Evolutionary conservation across 1,284 basidiomycete genomes (phyloP).

Genomic region (Papiliotrema terrestris): DNA sequence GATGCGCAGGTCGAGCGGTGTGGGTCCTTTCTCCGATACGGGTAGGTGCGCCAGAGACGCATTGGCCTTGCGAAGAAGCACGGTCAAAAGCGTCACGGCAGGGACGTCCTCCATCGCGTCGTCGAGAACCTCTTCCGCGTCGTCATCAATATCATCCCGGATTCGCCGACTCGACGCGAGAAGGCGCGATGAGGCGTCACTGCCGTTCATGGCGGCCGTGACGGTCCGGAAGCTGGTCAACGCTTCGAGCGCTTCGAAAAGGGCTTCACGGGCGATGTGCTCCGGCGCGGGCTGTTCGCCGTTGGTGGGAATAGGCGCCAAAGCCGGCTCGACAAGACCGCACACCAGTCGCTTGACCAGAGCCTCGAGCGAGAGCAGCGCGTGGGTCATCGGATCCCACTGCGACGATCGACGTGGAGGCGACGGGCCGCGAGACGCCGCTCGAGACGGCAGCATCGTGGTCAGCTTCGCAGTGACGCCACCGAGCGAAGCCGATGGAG

Average conservation of each 20-base stretch:
- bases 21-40: conserved; percentile 8
- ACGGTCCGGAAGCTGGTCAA: conserved; percentile 43
- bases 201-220: conserved; percentile 35
- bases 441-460: conserved; percentile 38
- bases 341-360: conserved; percentile 45
- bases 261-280: conserved; percentile 47
- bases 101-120: conserved; percentile 50
- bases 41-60: conserved; percentile 16
- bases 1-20: conserved; percentile 18
- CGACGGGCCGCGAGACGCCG: conserved; percentile 42
- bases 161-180: conserved; percentile 27
- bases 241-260: conserved; percentile 48
- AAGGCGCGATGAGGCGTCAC: conserved; percentile 18
- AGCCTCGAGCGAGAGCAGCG: conserved; percentile 45
- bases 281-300: conserved; percentile 19
- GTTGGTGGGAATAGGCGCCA: conserved; percentile 36
- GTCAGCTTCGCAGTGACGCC: conserved; percentile 38
- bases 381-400: conserved; percentile 39
- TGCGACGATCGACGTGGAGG: conserved; percentile 32
- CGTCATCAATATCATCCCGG: conserved; percentile 44
- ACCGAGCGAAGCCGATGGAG: conserved; percentile 23
- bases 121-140: conserved; percentile 42
- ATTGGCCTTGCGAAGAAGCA: conserved; percentile 42
- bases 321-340: conserved; percentile 44
- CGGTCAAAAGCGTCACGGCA: conserved; percentile 41